Base-by-base conservation (phyloP, 164 flowering plant species). In the Piper longum region DNA sequence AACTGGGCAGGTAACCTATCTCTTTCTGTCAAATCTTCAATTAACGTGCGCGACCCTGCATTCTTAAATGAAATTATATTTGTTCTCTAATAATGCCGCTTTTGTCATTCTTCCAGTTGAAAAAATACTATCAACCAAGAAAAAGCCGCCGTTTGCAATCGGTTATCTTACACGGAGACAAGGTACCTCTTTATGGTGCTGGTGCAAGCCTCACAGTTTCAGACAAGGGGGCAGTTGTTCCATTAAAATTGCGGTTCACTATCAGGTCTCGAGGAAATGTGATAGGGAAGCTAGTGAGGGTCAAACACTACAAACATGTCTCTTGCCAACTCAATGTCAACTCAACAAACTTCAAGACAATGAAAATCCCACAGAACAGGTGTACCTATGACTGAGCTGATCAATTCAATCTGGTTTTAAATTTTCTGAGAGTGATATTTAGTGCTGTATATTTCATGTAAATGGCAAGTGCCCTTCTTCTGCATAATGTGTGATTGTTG, bases 171-270 rank as follows among this genome's bases (percentile, higher is more conserved):
- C 75, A 82, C 68, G 97, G 96, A 19, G 64, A 62, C 40, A 90
- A 80, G 77, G 83, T 90, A 55, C 99, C 99, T 26, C 72, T 90
- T 3, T 90, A 90, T 71, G 96, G 99, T 18, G 99, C 97, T 1
- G 99, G 88, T 72, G 82, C 86, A 59, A 78, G 74, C 65, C 70
- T 95, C 45, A 64, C 71, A 7, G 74, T 66, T 6, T 69, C 85
- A 1, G 70, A 66, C n/a, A 79, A 52, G 55, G 73, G 64, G 0
- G 79, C 71, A 17, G 71, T 70, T 57, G 82, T 90, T 63, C 91
- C 97, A 48, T 65, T 90, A 70, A 80, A 41, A 7, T 61, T 95
- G 54, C 76, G 83, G 55, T 85, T 90, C 61, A 86, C 78, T 56
- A 64, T 90, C 43, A 71, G 69, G 16, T 72, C 97, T 11, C 65